These are phyloP conservation scores for Claviceps humidiphila DNA, from an alignment of 2,329 filamentous ascomycete genomes.

Conservation along the genomic window DNA sequence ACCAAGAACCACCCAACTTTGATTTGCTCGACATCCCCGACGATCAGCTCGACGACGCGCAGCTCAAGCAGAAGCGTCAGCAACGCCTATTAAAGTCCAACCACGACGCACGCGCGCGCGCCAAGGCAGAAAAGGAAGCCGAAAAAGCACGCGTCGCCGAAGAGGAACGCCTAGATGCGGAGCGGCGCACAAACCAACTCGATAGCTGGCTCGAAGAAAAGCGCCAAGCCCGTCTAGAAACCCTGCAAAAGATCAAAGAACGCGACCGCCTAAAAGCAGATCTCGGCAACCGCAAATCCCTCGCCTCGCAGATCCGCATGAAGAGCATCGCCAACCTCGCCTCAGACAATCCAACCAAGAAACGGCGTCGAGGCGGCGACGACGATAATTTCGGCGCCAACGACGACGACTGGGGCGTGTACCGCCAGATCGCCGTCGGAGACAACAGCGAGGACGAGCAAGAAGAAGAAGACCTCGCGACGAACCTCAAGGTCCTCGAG, in stretches of 20 bases:
- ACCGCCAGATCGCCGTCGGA: conserved; percentile 79
- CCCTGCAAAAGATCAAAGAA: conserved; percentile 78
- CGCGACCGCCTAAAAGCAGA: conserved; percentile 87
- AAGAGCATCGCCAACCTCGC: conserved; percentile 94
- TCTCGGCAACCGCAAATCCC: conserved; percentile 88
- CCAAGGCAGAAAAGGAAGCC: conserved; percentile 88
- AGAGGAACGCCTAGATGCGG: conserved; percentile 69
- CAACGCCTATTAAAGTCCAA: conserved; percentile 91
- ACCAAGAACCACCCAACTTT: conserved; percentile 73
- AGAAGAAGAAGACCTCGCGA: conserved; percentile 76
- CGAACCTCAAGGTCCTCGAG: conserved; percentile 63
- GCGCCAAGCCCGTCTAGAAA: conserved; percentile 54
- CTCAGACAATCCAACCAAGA: conserved; percentile 73
- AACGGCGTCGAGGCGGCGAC: conserved; percentile 73
- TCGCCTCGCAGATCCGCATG: conserved; percentile 95
- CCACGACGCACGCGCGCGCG: conserved; percentile 81
- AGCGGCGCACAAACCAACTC: conserved; percentile 71
- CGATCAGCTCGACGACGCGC: conserved; percentile 83
- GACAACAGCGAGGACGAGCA: conserved; percentile 76
- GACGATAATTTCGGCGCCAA: conserved; percentile 96
- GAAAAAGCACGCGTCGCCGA: conserved; percentile 78
- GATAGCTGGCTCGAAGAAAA: conserved; percentile 80
- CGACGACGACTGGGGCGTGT: conserved; percentile 96
- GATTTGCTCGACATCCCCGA: conserved; percentile 81
- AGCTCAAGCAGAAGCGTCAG: conserved; percentile 81